Base-by-base conservation (phyloP, 805 yeast species). In the Nakazawaea anatomiae region DNA sequence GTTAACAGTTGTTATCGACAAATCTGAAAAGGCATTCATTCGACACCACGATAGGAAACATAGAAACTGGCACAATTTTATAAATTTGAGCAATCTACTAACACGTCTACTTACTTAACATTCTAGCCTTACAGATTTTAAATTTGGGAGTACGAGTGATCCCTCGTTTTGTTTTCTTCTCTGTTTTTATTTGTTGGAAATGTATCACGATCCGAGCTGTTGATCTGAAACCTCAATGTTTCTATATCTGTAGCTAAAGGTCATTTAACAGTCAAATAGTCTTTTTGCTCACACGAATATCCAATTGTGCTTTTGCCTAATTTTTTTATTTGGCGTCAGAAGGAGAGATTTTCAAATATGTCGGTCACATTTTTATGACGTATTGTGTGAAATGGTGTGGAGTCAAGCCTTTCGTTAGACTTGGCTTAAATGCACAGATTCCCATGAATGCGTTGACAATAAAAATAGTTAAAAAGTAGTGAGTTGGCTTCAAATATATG, bases 401-500 rank as follows among this genome's bases (percentile, higher is more conserved):
- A 42, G n/a, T 30, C 36, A 11, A 30, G 25, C 14, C 35, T 42
- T 42, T 42, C 4, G 10, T 30, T 30, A 42, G 34, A 30, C 9
- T 12, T 10, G 44, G n/a, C n/a, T 42, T 42, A 42, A 42, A 29
- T 42, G 34, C 44, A 42, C 35, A 42, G 44, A 42, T 42, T 42
- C 25, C 43, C 44, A 42, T 11, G 11, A 42, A 30, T 18, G 5
- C 28, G 36, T 42, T 31, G 7, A n/a, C 7, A 18, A 18, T 18
- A 18, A 18, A 18, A 18, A 18, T 18, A 18, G 25, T 18, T 18
- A 18, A 18, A 18, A 18, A 18, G 3, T 18, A 18, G 25, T 18
- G 25, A 18, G 25, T 18, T 18, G 25, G 25, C 25, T 18, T 18
- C 25, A 18, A 18, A 18, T 18, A 18, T 18, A 18, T 18, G 25